Evolutionary conservation across 73 alveolate species (phyloP).

Genomic region (Diophrys appendiculata): DNA sequence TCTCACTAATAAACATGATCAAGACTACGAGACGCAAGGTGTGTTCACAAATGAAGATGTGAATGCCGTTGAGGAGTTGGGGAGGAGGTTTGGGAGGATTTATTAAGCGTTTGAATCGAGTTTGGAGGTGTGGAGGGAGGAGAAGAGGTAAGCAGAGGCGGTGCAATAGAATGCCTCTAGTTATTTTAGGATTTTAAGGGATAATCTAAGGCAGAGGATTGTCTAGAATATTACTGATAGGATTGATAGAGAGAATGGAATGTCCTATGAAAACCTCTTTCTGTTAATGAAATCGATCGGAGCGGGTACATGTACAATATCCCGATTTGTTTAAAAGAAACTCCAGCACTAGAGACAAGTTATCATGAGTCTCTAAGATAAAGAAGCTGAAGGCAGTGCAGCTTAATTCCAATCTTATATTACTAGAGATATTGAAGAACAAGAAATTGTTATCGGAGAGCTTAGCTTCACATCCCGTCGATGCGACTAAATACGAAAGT

Average conservation of each 20-base stretch:
- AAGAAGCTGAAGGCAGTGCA: too few species aligned
- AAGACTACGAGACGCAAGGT: background rate
- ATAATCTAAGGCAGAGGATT: background rate
- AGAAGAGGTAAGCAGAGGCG: too few species aligned
- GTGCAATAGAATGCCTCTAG: too few species aligned
- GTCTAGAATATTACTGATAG: background rate
- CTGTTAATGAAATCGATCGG: background rate
- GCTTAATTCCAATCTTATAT: too few species aligned
- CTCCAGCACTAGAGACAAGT: too few species aligned
- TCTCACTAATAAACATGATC: background rate
- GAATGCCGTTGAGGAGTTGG: background rate
- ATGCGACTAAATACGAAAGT: too few species aligned
- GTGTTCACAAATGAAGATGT: background rate
- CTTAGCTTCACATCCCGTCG: too few species aligned
- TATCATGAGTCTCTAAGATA: too few species aligned
- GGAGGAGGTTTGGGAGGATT: background rate
- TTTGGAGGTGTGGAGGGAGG: too few species aligned
- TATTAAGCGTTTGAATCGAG: background rate
- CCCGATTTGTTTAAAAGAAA: too few species aligned
- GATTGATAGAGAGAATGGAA: background rate
- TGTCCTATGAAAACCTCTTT: background rate
- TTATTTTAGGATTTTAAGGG: background rate
- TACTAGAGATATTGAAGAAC: too few species aligned
- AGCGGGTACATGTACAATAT: background rate
- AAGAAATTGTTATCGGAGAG: too few species aligned